Conservation (phyloP, 2,329 filamentous ascomycete species). For the Aspergillus uvarum region DNA sequence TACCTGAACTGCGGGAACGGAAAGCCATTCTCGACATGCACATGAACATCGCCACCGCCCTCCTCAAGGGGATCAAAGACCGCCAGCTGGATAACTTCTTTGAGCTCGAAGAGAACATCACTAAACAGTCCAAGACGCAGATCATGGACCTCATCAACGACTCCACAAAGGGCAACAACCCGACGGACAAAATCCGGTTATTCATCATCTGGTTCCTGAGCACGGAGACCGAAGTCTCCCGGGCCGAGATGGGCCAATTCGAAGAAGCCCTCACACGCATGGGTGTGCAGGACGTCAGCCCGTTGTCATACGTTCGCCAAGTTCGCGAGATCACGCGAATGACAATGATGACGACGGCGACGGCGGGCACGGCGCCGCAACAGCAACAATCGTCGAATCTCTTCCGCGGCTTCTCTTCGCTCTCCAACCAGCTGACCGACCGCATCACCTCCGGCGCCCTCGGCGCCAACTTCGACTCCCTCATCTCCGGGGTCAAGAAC, state of each 20-base stretch:
- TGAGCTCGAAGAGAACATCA: conserved; percentile 88
- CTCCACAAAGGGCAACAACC: conserved; percentile 74
- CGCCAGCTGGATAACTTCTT: conserved; percentile 95
- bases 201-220: conserved; percentile 98
- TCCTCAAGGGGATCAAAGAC: conserved; percentile 83
- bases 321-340: conserved; percentile 94
- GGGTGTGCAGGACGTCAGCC: conserved; percentile 69
- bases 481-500: conserved; percentile 96
- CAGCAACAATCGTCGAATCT: conserved; percentile 67
- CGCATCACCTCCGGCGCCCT: conserved; percentile 90
- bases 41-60: conserved; percentile 91
- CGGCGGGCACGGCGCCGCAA: conserved; percentile 37
- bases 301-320: conserved; percentile 81
- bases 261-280: conserved; percentile 76
- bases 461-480: conserved; percentile 82
- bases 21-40: conserved; percentile 97
- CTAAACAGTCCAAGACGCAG: conserved; percentile 86
- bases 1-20: conserved; percentile 88
- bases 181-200: conserved; percentile 83
- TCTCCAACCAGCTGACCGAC: conserved; percentile 89
- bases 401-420: conserved; percentile 88
- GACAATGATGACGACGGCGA: conserved; percentile 90
- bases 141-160: conserved; percentile 85
- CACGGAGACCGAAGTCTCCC: conserved; percentile 82
- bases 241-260: conserved; percentile 80